Evolutionary conservation across 257 asterid genomes (phyloP), one percentile per base, ranked within the genome.

Genomic region (Solanum chaucha): DNA sequence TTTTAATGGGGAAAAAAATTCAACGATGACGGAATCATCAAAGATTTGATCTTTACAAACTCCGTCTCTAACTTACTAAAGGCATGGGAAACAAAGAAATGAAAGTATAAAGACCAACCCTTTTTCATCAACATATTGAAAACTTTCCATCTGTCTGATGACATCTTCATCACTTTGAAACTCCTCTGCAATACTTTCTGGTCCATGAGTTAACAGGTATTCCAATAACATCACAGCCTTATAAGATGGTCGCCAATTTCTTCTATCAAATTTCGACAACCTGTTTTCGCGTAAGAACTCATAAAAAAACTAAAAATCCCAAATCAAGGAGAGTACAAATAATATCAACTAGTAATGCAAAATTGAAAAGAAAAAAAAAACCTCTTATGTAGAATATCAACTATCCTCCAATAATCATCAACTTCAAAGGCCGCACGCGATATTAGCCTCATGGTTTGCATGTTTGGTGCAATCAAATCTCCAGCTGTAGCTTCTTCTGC

Each of bases 371-470:
- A 38, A 5, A 24, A 10, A 85, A 1, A 85, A 40, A 83, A 96
- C 99, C 95, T 94, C 58, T 86, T 92, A 85, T 95, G 98, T 86
- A 95, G 92, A 88, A 96, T 92, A 51, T 92, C 96, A 24, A 92
- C 94, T 35, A 94, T 93, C 89, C 99, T 90, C 51, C 94, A 96
- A 67, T 94, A 96, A 88, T 96, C 98, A 88, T 95, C 99, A 17
- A 96, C 98, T 87, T 96, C 99, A 46, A 96, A 96, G 38, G 99
- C 98, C 12, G 98, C 99, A n/a, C 94, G 95, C 8, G 98, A 92
- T 87, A 96, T 92, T 15, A 92, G 83, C 75, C 96, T 90, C 98
- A 96, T 92, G 58, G 94, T 91, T 38, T 91, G 90, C 28, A 89
- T 90, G 86, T 94, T 94, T 38, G 95, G 89, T 65, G 90, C 92